Base-by-base conservation (phyloP, 805 yeast genomes). In the Schizosaccharomyces japonicus region DNA sequence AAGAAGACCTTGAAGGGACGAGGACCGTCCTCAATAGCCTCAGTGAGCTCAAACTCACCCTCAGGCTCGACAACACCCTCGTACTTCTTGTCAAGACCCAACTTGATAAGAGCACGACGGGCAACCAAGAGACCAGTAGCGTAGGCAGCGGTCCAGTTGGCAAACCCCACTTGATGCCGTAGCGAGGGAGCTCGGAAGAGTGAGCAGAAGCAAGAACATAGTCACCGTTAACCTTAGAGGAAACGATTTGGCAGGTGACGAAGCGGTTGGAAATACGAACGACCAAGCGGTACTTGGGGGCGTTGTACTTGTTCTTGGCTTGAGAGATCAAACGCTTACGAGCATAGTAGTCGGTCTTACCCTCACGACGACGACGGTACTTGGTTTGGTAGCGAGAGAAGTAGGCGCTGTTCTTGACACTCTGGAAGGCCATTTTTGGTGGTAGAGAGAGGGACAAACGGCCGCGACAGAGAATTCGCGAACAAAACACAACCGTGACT, bases 91-190 rank as follows among this genome's bases (percentile, higher is more conserved):
- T 87, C 96, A 64, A 87, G 78, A 62, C 94, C 94, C 65, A 87
- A 80, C 77, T 90, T 87, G 71, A 82, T 79, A 67, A 87, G 78
- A 55, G 94, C 82, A 78, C 98, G 87, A 80, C 98, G 85, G 72
- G 98, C 98, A 66, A 90, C 78, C 67, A 87, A 76, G 60, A 87
- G 75, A 78, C 98, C 98, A 62, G 82, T 80, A 63, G 96, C 95
- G 75, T 87, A 87, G 68, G 95, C 96, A 67, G 98, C 96, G 54
- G 98, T 73, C 98, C 98, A 87, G 92, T 90, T 90, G 68, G 98
- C 87, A 87, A 78, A 80, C 98, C 98, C 71, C 82, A 94, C 66
- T 73, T 74, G 65, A 87, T 83, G 66, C 98, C 98, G 77, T 82
- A 87, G 66, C 72, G 75, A 74, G 96, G 96, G 65, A 87, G 78